Evolutionary conservation across 2,329 filamentous ascomycete species (phyloP), one percentile per base, ranked within the genome.

Genomic region (Colletotrichum lini): DNA sequence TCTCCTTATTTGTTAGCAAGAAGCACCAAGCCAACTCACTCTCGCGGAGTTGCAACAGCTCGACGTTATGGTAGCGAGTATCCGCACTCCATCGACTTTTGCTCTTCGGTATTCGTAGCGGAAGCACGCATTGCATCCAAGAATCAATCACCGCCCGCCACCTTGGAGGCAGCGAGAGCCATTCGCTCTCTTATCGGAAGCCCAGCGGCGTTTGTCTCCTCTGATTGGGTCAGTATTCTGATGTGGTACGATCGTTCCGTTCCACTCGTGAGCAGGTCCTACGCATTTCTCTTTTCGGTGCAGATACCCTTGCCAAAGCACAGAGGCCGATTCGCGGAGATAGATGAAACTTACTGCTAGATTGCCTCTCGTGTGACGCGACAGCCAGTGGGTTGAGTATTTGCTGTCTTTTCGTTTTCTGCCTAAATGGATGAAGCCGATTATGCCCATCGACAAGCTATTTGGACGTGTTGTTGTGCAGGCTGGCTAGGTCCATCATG

Each of bases 341-440:
- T 54, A 38, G 54, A 61, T 26, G 21, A 30, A n/a, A 10, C 40
- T 44, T 42, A 15, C 58, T 26, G 40, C 15, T 44, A n/a, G 16
- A 35, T 62, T 57, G 44, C 42, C 57, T 54, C 50, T 26, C 6
- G 69, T 72, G 69, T 67, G 47, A 69, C 64, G 44, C 47, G 50
- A 62, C 52, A 18, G 18, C 45, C 42, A 52, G 30, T 49, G 35
- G n/a, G 54, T 68, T 44, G 18, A 42, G 56, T n/a, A 16, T 52
- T 16, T 9, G 23, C 12, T 8, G 44, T 53, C 59, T 30, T 30
- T 30, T 2, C 16, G 23, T 42, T 13, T 56, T 16, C 26, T n/a
- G 9, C 38, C 40, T 16, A 7, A 54, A 63, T 58, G 45, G 50
- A 13, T 30, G 16, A 44, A 26, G 12, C 26, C 26, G 44, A 45